Evolutionary conservation across 2,329 filamentous ascomycete species (phyloP).

Genomic region (Nemania sp.): DNA sequence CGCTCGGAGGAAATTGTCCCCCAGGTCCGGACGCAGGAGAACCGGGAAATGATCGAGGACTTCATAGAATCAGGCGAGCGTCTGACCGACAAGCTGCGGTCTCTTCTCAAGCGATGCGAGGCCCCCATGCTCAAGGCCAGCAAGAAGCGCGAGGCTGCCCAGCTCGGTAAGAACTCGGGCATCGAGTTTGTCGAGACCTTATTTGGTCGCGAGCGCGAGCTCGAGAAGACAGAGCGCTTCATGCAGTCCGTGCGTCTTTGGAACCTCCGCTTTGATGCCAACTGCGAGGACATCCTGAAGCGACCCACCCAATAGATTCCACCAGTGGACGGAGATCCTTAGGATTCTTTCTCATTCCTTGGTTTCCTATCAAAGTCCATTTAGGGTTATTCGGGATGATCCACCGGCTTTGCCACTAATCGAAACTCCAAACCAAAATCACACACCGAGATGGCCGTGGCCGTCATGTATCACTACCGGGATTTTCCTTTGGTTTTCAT

Average conservation of each 20-base stretch:
- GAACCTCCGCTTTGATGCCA: constrained; percentile 93
- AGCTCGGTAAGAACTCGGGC: constrained; percentile 89
- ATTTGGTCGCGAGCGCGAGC: constrained; percentile 87
- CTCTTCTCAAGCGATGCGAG: constrained; percentile 88
- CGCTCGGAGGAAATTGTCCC: constrained; percentile 77
- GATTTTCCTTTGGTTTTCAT: constrained; percentile 27
- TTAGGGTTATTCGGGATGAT: constrained; percentile 13
- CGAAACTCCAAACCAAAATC: constrained; percentile 17
- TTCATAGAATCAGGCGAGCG: constrained; percentile 89
- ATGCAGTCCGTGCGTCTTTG: constrained; percentile 88
- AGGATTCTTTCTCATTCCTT: neutral
- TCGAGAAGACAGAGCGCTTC: constrained; percentile 87
- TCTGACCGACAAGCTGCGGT: constrained; percentile 81
- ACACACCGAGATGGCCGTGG: constrained; percentile 29
- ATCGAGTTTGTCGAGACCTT: constrained; percentile 95
- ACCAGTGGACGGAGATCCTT: constrained; percentile 2
- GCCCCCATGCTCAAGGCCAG: constrained; percentile 91
- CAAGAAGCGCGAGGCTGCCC: constrained; percentile 68
- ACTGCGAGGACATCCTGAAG: constrained; percentile 85
- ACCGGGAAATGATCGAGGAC: constrained; percentile 80
- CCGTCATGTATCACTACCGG: constrained; percentile 38
- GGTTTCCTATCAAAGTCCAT: constrained; percentile 7
- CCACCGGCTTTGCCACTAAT: neutral
- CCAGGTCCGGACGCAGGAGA: constrained; percentile 72
- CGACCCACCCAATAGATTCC: constrained; percentile 57